Percentiles rank a stretch among this genome's conserved stretches.
Evolutionary conservation across 2,329 filamentous ascomycete species (phyloP).

Genomic region (Raffaelea arxii): DNA sequence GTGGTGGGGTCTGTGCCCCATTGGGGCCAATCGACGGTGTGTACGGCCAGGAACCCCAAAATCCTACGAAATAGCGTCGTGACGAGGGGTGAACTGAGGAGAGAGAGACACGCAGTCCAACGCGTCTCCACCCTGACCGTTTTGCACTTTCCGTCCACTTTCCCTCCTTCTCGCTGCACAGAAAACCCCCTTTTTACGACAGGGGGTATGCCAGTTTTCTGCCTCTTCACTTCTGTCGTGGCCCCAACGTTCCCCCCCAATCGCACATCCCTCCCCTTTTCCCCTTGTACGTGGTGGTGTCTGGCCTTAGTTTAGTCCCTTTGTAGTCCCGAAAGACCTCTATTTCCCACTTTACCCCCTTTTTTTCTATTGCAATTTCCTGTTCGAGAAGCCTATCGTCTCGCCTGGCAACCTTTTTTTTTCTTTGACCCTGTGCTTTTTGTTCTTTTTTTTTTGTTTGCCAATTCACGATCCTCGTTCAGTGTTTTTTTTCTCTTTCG

Average conservation of each 20-base stretch:
- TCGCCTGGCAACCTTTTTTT: conserved; percentile 4
- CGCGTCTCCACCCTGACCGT: neutral
- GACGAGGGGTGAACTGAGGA: too few relatives aligned
- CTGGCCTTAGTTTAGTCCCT: neutral
- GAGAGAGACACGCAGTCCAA: neutral
- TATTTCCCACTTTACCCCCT: conserved; percentile 11
- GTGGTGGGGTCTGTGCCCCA: too few relatives aligned
- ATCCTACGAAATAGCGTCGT: too few relatives aligned
- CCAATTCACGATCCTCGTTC: conserved; percentile 4
- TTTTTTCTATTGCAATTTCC: conserved; percentile 15
- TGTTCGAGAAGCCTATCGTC: conserved; percentile 12
- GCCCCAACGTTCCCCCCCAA: neutral
- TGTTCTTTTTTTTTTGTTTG: conserved; percentile 2
- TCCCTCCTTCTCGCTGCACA: neutral
- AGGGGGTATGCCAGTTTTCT: neutral
- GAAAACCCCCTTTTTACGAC: neutral
- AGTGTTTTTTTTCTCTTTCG: neutral
- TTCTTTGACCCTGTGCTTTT: conserved; percentile 2
- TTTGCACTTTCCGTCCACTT: neutral
- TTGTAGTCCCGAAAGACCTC: neutral
- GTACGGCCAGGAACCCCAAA: too few relatives aligned
- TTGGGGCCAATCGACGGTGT: too few relatives aligned
- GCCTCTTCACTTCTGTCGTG: neutral
- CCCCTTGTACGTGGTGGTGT: conserved; percentile 3
- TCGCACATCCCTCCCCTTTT: neutral